Percentiles rank a stretch among this genome's conserved stretches.
phyloP scores from a whole-genome alignment of 805 yeast species.

The Pichia insulana region DNA sequence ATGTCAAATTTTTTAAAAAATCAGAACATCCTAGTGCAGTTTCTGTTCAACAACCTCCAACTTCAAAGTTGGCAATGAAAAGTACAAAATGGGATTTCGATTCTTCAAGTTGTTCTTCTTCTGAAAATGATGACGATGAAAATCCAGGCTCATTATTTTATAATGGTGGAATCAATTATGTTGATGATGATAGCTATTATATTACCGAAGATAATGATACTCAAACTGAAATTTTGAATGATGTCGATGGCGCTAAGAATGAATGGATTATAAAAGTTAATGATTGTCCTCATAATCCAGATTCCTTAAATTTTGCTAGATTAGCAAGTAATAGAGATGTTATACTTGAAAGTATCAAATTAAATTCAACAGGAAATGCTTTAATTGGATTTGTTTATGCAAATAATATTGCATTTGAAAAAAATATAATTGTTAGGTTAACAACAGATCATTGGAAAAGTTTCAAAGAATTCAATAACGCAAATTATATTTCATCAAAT shows the following conservation, averaged over 20 bases:
- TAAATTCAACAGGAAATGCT: slow-evolving; percentile 34
- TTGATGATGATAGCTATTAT: slow-evolving; percentile 18
- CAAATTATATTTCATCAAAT: slow-evolving; percentile 30
- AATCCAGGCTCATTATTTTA: neutral
- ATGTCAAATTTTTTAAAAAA: slow-evolving; percentile 57
- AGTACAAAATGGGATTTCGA: slow-evolving; percentile 23
- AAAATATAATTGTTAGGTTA: slow-evolving; percentile 36
- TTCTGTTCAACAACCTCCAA: slow-evolving; percentile 29
- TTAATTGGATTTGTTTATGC: slow-evolving; percentile 34
- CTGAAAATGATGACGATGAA: slow-evolving; percentile 2
- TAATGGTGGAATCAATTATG: slow-evolving; percentile 1
- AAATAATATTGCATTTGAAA: slow-evolving; percentile 31
- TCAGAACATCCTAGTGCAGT: slow-evolving; percentile 54
- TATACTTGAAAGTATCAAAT: slow-evolving; percentile 29
- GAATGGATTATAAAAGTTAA: slow-evolving; percentile 26
- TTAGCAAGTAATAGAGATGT: slow-evolving; percentile 22
- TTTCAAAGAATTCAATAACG: slow-evolving; percentile 24
- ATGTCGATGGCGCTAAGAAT: slow-evolving; percentile 15
- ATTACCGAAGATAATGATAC: slow-evolving; percentile 10
- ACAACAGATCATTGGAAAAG: slow-evolving; percentile 42
- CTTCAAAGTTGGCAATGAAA: slow-evolving; percentile 5
- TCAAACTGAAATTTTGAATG: slow-evolving; percentile 11
- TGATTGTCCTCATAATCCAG: slow-evolving; percentile 25
- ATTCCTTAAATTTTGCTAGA: slow-evolving; percentile 25
- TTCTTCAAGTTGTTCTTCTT: neutral